These are phyloP conservation scores for Monosporascus sp. DNA, from an alignment of 2,329 filamentous ascomycete genomes.

Conservation along the genomic window DNA sequence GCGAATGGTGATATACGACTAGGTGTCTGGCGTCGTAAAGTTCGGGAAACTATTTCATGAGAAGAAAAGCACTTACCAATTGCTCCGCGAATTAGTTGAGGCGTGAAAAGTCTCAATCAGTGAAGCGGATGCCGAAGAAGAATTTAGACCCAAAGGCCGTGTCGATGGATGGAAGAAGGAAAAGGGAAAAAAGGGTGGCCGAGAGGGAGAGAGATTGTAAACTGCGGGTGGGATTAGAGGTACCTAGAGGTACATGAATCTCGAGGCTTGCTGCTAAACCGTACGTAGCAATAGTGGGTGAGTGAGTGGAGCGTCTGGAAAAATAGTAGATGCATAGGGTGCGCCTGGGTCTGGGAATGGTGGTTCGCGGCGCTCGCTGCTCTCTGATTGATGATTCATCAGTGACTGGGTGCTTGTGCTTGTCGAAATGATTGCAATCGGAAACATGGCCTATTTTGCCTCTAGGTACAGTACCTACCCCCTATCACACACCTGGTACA, in stretches of 20 bases:
- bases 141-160: conserved; percentile 7
- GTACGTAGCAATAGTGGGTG: background rate
- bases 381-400: too few species aligned
- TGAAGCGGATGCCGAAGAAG: conserved; percentile 4
- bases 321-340: background rate
- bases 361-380: background rate
- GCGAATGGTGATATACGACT: too few species aligned
- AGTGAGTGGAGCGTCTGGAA: background rate
- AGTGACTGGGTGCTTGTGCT: too few species aligned
- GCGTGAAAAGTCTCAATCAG: background rate
- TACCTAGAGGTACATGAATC: background rate
- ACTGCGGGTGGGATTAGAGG: background rate
- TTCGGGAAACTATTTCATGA: too few species aligned
- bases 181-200: conserved; percentile 27
- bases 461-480: too few species aligned
- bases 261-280: background rate
- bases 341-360: background rate
- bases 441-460: too few species aligned
- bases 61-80: background rate
- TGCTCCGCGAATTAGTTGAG: background rate
- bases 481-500: background rate
- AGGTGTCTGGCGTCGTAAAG: too few species aligned
- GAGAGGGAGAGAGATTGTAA: conserved; percentile 15
- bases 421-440: too few species aligned
- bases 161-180: conserved; percentile 12